Base-by-base conservation (phyloP, 2,329 filamentous ascomycete genomes). In the Fusarium irregulare region DNA sequence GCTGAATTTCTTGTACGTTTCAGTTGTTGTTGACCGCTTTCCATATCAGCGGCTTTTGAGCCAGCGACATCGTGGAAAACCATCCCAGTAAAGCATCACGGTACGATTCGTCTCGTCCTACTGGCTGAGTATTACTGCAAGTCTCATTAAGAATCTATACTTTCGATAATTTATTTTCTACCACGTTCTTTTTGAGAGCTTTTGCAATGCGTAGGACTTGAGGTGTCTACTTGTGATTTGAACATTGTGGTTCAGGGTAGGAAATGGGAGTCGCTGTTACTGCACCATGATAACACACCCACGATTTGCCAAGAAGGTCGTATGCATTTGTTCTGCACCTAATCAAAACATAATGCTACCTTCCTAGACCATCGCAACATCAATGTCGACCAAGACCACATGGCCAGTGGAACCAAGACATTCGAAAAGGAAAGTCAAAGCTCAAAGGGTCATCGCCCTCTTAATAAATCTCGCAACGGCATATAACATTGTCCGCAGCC, bases 401-500 rank as follows among this genome's bases (percentile, higher is more conserved):
- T 60, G 59, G 20, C 16, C 34, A 21, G 18, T 53, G 49, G 49
- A 20, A 53, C 49, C 49, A 42, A 53, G 32, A 4, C 34, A 41
- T 53, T 55, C 14, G 10, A 55, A 66, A 54, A 34, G 61, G 55
- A 13, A 66, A 59, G 40, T 61, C 54, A n/a, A 32, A 41, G 42
- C 18, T 4, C 47, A 16, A 4, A 20, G 28, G 14, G 6, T 23
- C 47, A 47, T 7, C 11, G 10, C 5, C 21, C 20, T 18, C 27
- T 50, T 37, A 25, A 27, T 66, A 66, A 55, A 66, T 55, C 55
- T 66, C 55, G 37, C 61, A 54, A 13, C 13, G n/a, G 49, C n/a
- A 20, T n/a, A 56, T 56, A 40, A 21, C 7, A 6, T 28, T 34
- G 34, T 37, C 34, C 10, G 10, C 10, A 37, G 3, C 18, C 18